Conservation (phyloP, 148 eudicot species). For the Rhododendron simsii region DNA sequence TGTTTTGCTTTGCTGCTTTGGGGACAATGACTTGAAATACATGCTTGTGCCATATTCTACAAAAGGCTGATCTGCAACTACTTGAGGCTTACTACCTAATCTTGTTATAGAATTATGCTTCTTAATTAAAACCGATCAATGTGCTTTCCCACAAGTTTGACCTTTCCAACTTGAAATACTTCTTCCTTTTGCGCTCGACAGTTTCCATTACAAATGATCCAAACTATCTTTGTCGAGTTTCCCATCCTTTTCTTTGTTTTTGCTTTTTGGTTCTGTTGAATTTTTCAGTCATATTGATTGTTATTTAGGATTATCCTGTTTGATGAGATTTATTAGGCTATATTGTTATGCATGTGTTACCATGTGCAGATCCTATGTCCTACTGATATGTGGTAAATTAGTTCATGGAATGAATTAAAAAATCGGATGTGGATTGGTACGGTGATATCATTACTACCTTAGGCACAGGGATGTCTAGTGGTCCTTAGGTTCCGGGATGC, state of each 20-base stretch:
- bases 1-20: not conserved
- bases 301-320: not conserved
- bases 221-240: not conserved
- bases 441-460: not conserved
- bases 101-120: not conserved
- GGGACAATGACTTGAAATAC: not conserved
- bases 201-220: not conserved
- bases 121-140: not conserved
- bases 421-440: not conserved
- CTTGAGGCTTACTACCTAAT: not conserved
- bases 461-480: not conserved
- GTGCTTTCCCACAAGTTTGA: not conserved
- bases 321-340: not conserved
- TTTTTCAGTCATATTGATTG: not conserved
- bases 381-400: not conserved
- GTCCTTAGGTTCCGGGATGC: not conserved
- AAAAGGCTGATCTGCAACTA: not conserved
- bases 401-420: not conserved
- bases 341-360: not conserved
- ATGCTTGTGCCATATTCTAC: not conserved
- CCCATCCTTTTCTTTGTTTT: not conserved
- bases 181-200: not conserved
- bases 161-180: conserved; percentile 3
- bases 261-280: not conserved
- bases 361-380: not conserved